Conservation (phyloP, 148 eudicot genomes). For the Diospyros kaki region DNA sequence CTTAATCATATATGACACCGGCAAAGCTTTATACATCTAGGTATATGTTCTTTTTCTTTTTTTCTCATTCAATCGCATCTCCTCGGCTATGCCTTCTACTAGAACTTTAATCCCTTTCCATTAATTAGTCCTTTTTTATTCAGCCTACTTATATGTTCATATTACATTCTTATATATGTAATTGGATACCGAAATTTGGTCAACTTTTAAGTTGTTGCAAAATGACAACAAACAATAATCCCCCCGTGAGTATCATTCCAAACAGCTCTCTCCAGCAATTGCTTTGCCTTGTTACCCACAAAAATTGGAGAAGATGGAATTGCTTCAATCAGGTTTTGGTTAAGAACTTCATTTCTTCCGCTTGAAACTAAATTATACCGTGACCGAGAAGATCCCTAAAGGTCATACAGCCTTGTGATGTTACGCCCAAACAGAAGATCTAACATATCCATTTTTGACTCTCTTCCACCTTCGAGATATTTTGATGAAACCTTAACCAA, state of each 20-base stretch:
- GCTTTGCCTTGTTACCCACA: constrained; percentile 67
- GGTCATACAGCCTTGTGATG: constrained; percentile 60
- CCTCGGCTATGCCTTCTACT: too few species aligned
- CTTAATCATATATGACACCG: too few species aligned
- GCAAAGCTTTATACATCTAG: too few species aligned
- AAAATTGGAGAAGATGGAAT: constrained; percentile 82
- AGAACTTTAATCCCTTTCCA: too few species aligned
- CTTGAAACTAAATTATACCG: constrained; percentile 46
- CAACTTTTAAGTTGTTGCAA: too few species aligned
- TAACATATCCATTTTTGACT: constrained; percentile 66
- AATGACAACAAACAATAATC: too few species aligned
- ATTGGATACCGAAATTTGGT: too few species aligned
- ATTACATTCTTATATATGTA: too few species aligned
- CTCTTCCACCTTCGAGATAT: constrained; percentile 73
- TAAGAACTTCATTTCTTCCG: constrained; percentile 70
- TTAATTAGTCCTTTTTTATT: too few species aligned
- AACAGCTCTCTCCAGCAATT: constrained; percentile 70
- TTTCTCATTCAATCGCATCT: too few species aligned
- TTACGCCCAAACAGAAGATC: constrained; percentile 62
- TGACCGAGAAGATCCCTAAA: constrained; percentile 62
- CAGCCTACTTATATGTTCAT: too few species aligned
- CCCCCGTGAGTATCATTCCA: constrained; percentile 59
- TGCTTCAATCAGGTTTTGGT: constrained; percentile 78
- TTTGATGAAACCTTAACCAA: constrained; percentile 51
- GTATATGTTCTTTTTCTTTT: too few species aligned